phyloP scores from a whole-genome alignment of 2,329 filamentous ascomycete genomes.

The Paramyrothecium roridum region DNA sequence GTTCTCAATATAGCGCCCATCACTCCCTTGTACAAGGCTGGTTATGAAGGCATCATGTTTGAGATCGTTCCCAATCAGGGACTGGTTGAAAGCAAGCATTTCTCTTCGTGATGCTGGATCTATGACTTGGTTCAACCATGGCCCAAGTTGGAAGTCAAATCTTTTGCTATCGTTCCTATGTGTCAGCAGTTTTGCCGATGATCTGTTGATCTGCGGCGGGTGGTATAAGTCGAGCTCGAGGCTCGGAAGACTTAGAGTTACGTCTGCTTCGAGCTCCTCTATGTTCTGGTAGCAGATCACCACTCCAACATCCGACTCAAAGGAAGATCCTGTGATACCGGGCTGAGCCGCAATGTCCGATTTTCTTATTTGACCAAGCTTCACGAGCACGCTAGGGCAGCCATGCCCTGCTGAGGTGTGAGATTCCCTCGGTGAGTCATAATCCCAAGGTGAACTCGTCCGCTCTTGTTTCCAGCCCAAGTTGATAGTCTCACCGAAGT shows the following conservation, averaged over 20 bases:
- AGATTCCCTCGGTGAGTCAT: too few species aligned
- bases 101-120: constrained; percentile 14
- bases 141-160: constrained; percentile 13
- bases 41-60: constrained; percentile 15
- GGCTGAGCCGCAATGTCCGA: too few species aligned
- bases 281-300: constrained; percentile 13
- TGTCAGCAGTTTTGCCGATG: constrained; percentile 7
- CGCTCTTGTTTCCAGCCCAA: too few species aligned
- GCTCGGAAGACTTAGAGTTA: not conserved
- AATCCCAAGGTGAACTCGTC: too few species aligned
- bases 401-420: too few species aligned
- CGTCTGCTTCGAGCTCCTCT: not conserved
- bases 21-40: constrained; percentile 11
- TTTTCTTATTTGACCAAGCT: too few species aligned
- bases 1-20: constrained; percentile 7
- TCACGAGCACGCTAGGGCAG: too few species aligned
- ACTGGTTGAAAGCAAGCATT: constrained; percentile 2
- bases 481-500: too few species aligned
- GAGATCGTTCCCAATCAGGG: constrained; percentile 1
- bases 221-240: not conserved
- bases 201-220: constrained; percentile 3
- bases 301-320: constrained; percentile 15
- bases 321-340: not conserved
- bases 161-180: constrained; percentile 7
- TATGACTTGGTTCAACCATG: too few species aligned